A percentile compares a stretch with the other conserved stretches of the same genome.
Conservation (phyloP, 306 rosid genomes). For the Quercus suber region DNA sequence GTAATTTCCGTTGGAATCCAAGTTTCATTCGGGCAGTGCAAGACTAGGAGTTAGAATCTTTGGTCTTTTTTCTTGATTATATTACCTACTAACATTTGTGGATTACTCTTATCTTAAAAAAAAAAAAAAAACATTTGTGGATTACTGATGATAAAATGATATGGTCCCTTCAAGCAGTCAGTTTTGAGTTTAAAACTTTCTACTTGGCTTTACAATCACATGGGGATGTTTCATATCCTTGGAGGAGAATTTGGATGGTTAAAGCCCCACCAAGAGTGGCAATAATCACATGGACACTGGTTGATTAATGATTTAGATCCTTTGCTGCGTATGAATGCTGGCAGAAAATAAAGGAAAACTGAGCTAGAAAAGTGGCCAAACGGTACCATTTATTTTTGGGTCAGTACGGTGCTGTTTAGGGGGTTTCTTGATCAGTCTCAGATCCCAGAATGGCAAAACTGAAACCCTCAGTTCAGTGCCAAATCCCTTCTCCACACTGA, state of each 20-base stretch:
- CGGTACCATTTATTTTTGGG: too few species aligned
- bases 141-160: background rate
- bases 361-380: too few species aligned
- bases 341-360: too few species aligned
- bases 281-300: background rate
- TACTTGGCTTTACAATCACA: background rate
- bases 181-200: background rate
- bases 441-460: too few species aligned
- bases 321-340: background rate
- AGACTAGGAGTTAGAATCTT: background rate
- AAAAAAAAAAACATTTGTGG: background rate
- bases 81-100: background rate
- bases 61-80: background rate
- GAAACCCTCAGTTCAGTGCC: too few species aligned
- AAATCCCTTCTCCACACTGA: too few species aligned
- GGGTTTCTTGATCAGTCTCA: too few species aligned
- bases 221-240: background rate
- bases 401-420: too few species aligned
- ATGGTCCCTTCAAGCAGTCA: background rate
- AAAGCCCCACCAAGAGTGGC: background rate
- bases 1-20: background rate
- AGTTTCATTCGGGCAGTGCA: background rate
- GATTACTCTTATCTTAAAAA: background rate
- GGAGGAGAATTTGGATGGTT: background rate
- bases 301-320: background rate